These are phyloP conservation scores for Triglochin maritima DNA, from an alignment of 106 monocot species.

Conservation along the genomic window DNA sequence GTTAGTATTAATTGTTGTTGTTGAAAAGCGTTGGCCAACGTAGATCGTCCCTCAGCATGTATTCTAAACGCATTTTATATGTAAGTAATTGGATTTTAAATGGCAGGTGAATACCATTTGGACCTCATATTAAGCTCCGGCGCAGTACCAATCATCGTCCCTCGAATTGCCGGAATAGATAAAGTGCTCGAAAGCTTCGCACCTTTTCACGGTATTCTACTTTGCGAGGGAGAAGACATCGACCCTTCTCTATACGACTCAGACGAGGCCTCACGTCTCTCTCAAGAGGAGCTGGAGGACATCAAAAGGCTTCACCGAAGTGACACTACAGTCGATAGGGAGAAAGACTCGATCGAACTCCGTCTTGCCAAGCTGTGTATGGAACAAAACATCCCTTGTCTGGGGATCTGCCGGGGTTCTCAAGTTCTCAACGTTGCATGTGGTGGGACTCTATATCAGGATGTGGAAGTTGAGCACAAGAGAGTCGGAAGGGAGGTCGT, in stretches of 20 bases:
- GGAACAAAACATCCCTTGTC: slow-evolving; percentile 64
- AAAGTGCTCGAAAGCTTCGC: slow-evolving; percentile 72
- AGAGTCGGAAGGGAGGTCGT: slow-evolving; percentile 3
- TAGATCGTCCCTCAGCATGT: no score
- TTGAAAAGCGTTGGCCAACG: no score
- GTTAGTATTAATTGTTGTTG: no score
- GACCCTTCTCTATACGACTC: slow-evolving; percentile 50
- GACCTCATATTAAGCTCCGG: slow-evolving; percentile 80
- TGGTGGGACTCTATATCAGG: slow-evolving; percentile 67
- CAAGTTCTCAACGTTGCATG: slow-evolving; percentile 90
- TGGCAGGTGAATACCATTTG: slow-evolving; percentile 77
- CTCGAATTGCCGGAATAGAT: slow-evolving; percentile 68
- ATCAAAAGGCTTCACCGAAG: slow-evolving; percentile 50
- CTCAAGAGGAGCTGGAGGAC: slow-evolving; percentile 42
- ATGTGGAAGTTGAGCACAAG: slow-evolving; percentile 41
- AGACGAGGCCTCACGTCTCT: slow-evolving; percentile 21
- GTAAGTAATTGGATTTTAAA: not conserved
- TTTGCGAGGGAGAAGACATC: slow-evolving; percentile 90
- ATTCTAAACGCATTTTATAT: not conserved
- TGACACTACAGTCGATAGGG: slow-evolving; percentile 58
- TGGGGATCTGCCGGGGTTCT: slow-evolving; percentile 88
- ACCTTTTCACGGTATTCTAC: slow-evolving; percentile 78
- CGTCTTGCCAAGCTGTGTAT: slow-evolving; percentile 71
- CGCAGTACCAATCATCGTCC: slow-evolving; percentile 82
- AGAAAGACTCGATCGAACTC: slow-evolving; percentile 90